Conservation (phyloP, 306 rosid genomes). For the Fagus crenata region DNA sequence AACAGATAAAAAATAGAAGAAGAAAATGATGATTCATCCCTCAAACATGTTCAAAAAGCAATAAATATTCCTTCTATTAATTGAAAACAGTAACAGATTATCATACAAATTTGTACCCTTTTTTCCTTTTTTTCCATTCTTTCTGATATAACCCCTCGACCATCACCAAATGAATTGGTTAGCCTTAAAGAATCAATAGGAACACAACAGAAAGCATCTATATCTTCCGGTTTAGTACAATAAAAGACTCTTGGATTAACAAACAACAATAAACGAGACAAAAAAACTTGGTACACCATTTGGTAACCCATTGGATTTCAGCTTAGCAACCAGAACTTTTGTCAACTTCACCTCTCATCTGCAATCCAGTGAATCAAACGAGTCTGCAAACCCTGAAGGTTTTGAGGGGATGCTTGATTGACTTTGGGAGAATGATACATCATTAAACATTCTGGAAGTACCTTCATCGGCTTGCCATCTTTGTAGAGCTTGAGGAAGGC, state of each 20-base stretch:
- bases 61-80: constrained; percentile 23
- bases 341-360: constrained; percentile 36
- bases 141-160: constrained; percentile 28
- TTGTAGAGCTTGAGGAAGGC: constrained; percentile 55
- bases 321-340: constrained; percentile 24
- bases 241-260: constrained; percentile 36
- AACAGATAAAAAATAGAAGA: background rate
- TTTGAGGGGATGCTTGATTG: constrained; percentile 85
- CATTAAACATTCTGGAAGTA: constrained; percentile 66
- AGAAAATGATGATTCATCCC: background rate
- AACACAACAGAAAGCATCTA: constrained; percentile 34
- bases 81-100: constrained; percentile 24
- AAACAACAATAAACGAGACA: constrained; percentile 23
- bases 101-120: constrained; percentile 44
- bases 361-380: constrained; percentile 75
- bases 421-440: constrained; percentile 61
- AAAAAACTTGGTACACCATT: constrained; percentile 27
- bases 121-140: background rate
- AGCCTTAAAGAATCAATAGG: constrained; percentile 31
- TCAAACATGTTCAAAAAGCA: constrained; percentile 25
- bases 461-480: constrained; percentile 98
- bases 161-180: constrained; percentile 28
- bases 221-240: constrained; percentile 28
- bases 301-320: constrained; percentile 31
- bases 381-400: constrained; percentile 71